Evolutionary conservation across 768 basidiomycete species (phyloP).

Genomic region (Mycena vitilis): DNA sequence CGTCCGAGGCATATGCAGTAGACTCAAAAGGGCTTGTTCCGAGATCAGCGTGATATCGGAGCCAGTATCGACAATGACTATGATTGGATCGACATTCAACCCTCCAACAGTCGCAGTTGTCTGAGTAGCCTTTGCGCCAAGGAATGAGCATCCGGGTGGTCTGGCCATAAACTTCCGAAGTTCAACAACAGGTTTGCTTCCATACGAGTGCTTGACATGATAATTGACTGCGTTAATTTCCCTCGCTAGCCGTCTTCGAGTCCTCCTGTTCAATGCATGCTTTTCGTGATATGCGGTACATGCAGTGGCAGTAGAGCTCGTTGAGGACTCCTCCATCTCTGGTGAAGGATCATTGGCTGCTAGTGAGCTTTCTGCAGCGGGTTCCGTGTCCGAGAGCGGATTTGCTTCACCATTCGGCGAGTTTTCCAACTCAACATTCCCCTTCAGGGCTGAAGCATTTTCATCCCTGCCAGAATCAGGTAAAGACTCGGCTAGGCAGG

Average conservation of each 20-base stretch:
- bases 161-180: slow-evolving; percentile 14
- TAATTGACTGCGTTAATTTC: neutral
- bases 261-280: neutral
- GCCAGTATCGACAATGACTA: slow-evolving; percentile 1
- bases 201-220: neutral
- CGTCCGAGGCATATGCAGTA: neutral
- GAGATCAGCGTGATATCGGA: slow-evolving; percentile 49
- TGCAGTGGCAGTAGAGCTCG: no score
- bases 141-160: slow-evolving; percentile 4
- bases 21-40: neutral
- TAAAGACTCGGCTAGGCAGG: no score
- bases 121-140: neutral
- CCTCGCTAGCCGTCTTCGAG: neutral
- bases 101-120: neutral
- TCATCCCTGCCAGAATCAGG: no score
- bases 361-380: no score
- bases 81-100: neutral
- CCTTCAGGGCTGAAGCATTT: no score
- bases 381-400: no score
- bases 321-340: no score
- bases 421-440: no score
- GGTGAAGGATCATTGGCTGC: no score
- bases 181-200: neutral
- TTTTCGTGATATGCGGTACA: neutral
- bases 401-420: no score